These are phyloP conservation scores for Aciculoconidium aculeatum DNA, from an alignment of 805 yeast species.

Conservation along the genomic window DNA sequence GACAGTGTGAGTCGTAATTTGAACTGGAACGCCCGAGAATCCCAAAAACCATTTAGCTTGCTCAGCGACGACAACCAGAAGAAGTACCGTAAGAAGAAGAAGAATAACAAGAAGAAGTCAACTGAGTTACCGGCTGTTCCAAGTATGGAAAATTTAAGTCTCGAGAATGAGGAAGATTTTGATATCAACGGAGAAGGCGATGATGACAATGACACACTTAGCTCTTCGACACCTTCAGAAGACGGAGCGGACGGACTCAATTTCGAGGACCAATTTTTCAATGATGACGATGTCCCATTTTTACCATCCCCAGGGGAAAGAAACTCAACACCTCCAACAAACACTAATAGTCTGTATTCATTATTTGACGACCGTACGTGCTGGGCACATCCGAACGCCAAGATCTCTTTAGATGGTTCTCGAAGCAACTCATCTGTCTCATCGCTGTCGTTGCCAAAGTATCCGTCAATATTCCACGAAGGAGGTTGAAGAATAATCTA, in stretches of 20 bases:
- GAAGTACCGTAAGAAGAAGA: slow-evolving; percentile 13
- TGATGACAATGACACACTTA: slow-evolving; percentile 20
- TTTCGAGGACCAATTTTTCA: slow-evolving; percentile 3
- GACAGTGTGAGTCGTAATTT: slow-evolving; percentile 80
- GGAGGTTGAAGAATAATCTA: too few species aligned
- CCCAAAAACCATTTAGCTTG: slow-evolving; percentile 72
- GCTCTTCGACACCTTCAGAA: slow-evolving; percentile 12
- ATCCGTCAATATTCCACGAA: too few species aligned
- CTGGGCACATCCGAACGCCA: slow-evolving; percentile 41
- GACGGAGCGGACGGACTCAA: slow-evolving; percentile 9
- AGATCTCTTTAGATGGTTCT: slow-evolving; percentile 18
- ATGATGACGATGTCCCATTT: slow-evolving; percentile 21
- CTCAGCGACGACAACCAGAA: slow-evolving; percentile 50
- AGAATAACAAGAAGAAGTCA: slow-evolving; percentile 3
- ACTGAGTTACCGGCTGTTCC: not conserved
- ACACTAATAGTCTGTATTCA: slow-evolving; percentile 5
- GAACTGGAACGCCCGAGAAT: slow-evolving; percentile 91
- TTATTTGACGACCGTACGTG: slow-evolving; percentile 31
- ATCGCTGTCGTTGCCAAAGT: slow-evolving; percentile 1
- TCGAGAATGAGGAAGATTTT: slow-evolving; percentile 19
- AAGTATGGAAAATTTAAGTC: slow-evolving; percentile 2
- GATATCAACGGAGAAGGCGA: slow-evolving; percentile 24
- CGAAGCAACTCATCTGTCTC: slow-evolving; percentile 24
- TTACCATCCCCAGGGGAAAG: slow-evolving; percentile 27
- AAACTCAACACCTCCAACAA: slow-evolving; percentile 24